Conservation (phyloP, 805 yeast species). For the Metschnikowia lachancei region DNA sequence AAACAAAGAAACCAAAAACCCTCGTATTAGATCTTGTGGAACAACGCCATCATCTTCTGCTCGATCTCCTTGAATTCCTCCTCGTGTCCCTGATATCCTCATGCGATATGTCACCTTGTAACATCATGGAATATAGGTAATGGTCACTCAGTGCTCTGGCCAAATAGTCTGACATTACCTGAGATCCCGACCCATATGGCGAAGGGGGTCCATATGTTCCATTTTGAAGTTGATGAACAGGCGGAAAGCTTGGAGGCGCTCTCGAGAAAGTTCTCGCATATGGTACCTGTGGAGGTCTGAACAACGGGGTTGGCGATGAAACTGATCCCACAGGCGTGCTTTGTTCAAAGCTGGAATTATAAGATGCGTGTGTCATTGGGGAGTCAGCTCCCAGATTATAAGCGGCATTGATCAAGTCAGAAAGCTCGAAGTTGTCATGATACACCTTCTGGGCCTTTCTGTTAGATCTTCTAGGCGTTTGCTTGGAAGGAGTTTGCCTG, state of each 20-base stretch:
- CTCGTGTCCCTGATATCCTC: not conserved
- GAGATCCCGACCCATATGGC: conserved; percentile 50
- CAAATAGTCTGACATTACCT: conserved; percentile 74
- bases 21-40: not conserved
- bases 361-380: not conserved
- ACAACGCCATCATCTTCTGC: not conserved
- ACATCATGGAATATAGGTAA: conserved; percentile 40
- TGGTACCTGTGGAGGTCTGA: conserved; percentile 11
- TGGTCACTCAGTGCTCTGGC: conserved; percentile 69
- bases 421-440: conserved; percentile 12
- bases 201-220: not conserved
- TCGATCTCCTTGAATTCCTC: not conserved
- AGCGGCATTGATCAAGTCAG: conserved; percentile 8
- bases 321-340: not conserved
- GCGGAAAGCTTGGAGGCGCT: not conserved
- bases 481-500: too few relatives aligned
- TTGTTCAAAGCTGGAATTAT: conserved; percentile 1
- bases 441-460: conserved; percentile 12
- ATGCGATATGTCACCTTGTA: not conserved
- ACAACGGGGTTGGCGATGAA: conserved; percentile 9
- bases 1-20: not conserved
- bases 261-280: conserved; percentile 5
- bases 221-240: not conserved
- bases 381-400: conserved; percentile 8
- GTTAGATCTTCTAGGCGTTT: not conserved